Evolutionary conservation across 2,329 filamentous ascomycete species (phyloP).

Genomic region (Botrytis byssoidea): DNA sequence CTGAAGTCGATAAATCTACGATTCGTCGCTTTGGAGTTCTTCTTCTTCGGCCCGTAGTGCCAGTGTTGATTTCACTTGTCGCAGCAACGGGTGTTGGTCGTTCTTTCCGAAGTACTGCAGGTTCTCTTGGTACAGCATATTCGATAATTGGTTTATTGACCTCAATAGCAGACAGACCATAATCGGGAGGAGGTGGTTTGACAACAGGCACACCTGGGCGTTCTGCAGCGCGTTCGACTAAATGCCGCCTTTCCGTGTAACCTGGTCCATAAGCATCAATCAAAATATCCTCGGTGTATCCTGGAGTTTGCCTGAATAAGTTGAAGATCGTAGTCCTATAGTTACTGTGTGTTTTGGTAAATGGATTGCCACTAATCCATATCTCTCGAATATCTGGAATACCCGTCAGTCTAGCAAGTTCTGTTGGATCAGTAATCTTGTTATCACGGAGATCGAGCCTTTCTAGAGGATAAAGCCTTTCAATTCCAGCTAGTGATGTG

Average conservation of each 20-base stretch:
- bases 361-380: slow-evolving; percentile 89
- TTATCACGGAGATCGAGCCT: slow-evolving; percentile 91
- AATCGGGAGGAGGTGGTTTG: slow-evolving; percentile 63
- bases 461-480: slow-evolving; percentile 84
- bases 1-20: slow-evolving; percentile 58
- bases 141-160: slow-evolving; percentile 66
- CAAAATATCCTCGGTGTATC: slow-evolving; percentile 84
- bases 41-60: slow-evolving; percentile 55
- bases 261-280: slow-evolving; percentile 82
- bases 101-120: slow-evolving; percentile 58
- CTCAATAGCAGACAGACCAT: slow-evolving; percentile 56
- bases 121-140: slow-evolving; percentile 50
- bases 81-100: slow-evolving; percentile 50
- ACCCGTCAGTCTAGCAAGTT: slow-evolving; percentile 82
- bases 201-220: slow-evolving; percentile 75
- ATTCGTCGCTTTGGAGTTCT: slow-evolving; percentile 62
- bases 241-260: slow-evolving; percentile 80
- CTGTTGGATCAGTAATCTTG: slow-evolving; percentile 81
- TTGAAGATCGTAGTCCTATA: slow-evolving; percentile 95
- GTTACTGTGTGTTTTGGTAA: slow-evolving; percentile 79
- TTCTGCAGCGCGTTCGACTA: slow-evolving; percentile 78
- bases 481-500: slow-evolving; percentile 82
- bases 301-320: slow-evolving; percentile 84
- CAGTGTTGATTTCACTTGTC: slow-evolving; percentile 58
- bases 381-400: slow-evolving; percentile 91